Base-by-base conservation (phyloP, 192 early-diverging fungal genomes). In the Endogone sp. region DNA sequence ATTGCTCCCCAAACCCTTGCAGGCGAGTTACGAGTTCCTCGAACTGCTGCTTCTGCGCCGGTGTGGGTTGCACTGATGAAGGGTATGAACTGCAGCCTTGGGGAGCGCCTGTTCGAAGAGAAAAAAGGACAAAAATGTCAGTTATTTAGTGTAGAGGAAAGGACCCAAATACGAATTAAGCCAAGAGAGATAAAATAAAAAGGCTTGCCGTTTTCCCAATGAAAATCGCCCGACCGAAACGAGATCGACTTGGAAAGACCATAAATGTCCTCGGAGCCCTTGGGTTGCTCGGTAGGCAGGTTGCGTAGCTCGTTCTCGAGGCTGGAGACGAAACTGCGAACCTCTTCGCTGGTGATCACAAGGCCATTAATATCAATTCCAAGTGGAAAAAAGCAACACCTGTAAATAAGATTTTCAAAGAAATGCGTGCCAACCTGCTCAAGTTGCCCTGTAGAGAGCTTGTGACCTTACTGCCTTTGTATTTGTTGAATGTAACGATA, bases 211-310 rank as follows among this genome's bases (percentile, higher is more conserved):
- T 78, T 78, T 37, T 64, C 30, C 76, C 76, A 78, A 60, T 78
- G 72, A 65, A 78, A 74, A 32, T 71, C 75, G n/a, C 67, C 62
- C 13, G 61, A 56, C 23, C 62, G 68, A 44, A 78, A 78, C 2
- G 56, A 56, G n/a, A 78, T 62, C 2, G 72, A 73, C 10, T 64
- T 71, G 68, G 72, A 67, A 49, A 60, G 26, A 8, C 76, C 76
- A 65, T 78, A 78, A 66, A 78, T 78, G 61, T 78, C 76, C 25
- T 73, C 67, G n/a, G 71, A 71, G 4, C 76, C 76, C 3, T 49
- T 58, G 29, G 76, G 76, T 2, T 70, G 31, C 58, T 78, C 76
- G 23, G 59, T 60, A 29, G 76, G 76, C 10, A 78, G 60, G 0
- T 24, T 28, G 31, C 23, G 13, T 2, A 78, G 29, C 9, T 64